phyloP scores from a whole-genome alignment of 495 filamentous ascomycete genomes.

The Patellaria atrata region DNA sequence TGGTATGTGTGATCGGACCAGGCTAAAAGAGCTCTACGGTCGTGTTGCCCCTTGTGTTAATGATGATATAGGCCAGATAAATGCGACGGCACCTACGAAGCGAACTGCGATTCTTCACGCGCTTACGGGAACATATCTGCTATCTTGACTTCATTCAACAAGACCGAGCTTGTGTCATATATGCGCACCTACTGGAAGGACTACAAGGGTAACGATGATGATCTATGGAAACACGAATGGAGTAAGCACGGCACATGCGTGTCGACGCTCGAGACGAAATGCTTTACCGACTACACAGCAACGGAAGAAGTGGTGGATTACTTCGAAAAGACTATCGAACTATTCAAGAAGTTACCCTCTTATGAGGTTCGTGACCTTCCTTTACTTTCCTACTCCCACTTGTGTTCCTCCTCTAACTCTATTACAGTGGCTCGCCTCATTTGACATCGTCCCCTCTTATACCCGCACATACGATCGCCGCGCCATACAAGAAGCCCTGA shows the following conservation, averaged over 20 bases:
- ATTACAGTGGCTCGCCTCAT: constrained; percentile 38
- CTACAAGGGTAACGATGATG: constrained; percentile 46
- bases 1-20: constrained; percentile 32
- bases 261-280: constrained; percentile 52
- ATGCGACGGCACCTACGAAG: constrained; percentile 67
- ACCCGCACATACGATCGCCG: constrained; percentile 47
- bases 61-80: constrained; percentile 47
- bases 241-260: constrained; percentile 71
- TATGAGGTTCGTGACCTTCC: constrained; percentile 33
- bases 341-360: constrained; percentile 50
- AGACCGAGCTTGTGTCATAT: constrained; percentile 46
- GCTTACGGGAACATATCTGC: constrained; percentile 56
- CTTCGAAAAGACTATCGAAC: constrained; percentile 41
- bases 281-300: constrained; percentile 51
- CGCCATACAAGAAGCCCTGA: constrained; percentile 51
- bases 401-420: neutral
- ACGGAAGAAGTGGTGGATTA: constrained; percentile 49
- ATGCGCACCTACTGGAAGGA: constrained; percentile 75
- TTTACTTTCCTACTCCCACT: neutral
- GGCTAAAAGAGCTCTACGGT: too few relatives aligned
- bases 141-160: constrained; percentile 47
- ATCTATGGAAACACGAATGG: constrained; percentile 79
- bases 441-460: constrained; percentile 48
- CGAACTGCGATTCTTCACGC: constrained; percentile 54
- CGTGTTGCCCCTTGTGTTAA: too few relatives aligned